Conservation (phyloP, 2,329 filamentous ascomycete species). For the Fusarium siculi region DNA sequence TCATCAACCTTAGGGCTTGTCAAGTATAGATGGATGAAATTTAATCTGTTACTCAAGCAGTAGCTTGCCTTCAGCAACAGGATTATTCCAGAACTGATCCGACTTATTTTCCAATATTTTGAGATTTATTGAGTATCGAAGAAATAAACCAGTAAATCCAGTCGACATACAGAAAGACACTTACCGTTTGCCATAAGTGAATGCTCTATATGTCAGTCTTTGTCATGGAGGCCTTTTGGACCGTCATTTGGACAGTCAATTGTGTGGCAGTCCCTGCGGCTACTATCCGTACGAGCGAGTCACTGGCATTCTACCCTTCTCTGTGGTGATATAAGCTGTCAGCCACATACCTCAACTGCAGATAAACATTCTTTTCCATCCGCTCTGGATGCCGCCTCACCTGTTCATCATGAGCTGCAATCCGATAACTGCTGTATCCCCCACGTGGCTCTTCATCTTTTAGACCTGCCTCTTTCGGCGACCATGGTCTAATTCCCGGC, state of each 20-base stretch:
- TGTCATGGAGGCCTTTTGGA: background rate
- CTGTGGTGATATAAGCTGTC: no score
- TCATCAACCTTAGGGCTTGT: background rate
- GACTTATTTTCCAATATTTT: no score
- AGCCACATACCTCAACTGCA: no score
- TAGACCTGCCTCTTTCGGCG: background rate
- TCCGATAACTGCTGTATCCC: background rate
- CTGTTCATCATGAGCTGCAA: background rate
- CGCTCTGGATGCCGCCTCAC: background rate
- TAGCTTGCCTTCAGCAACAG: background rate
- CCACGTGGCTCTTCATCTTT: background rate
- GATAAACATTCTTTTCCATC: no score
- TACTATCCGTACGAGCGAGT: background rate
- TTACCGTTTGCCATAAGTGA: background rate
- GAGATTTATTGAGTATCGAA: background rate
- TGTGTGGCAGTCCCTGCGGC: background rate
- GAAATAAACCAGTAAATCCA: background rate
- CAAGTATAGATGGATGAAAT: fast-evolving
- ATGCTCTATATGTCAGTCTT: background rate
- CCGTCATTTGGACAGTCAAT: no score
- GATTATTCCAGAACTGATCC: background rate
- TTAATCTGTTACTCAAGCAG: background rate
- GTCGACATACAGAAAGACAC: background rate
- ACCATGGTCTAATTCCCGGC: background rate
- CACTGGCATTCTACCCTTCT: no score